Conservation (phyloP, 1,284 basidiomycete genomes). For the Boletellus sp. region DNA sequence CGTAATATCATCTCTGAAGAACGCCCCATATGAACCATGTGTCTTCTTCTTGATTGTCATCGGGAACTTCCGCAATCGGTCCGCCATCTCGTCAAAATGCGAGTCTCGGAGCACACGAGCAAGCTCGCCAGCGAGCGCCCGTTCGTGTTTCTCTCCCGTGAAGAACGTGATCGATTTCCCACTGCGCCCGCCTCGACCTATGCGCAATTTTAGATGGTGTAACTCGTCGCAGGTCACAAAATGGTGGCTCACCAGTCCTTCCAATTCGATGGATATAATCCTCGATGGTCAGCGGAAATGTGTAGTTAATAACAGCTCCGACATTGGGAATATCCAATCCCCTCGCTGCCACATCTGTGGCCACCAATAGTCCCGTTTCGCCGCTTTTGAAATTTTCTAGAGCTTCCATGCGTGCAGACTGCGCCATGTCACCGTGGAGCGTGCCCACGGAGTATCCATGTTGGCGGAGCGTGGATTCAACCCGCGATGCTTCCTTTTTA, state of each 20-base stretch:
- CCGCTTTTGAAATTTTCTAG: slow-evolving; percentile 90
- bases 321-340: slow-evolving; percentile 98
- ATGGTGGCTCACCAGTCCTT: slow-evolving; percentile 64
- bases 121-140: slow-evolving; percentile 89
- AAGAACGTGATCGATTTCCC: slow-evolving; percentile 98
- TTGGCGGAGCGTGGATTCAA: slow-evolving; percentile 77
- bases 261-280: slow-evolving; percentile 98
- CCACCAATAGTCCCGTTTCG: slow-evolving; percentile 82
- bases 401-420: slow-evolving; percentile 82
- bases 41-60: slow-evolving; percentile 97
- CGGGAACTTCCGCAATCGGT: slow-evolving; percentile 80
- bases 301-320: slow-evolving; percentile 90
- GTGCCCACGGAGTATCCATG: slow-evolving; percentile 86
- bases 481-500: slow-evolving; percentile 93
- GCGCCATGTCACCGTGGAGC: slow-evolving; percentile 91
- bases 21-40: slow-evolving; percentile 80
- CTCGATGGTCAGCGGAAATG: slow-evolving; percentile 94
- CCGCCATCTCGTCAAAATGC: slow-evolving; percentile 71
- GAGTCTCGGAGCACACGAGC: slow-evolving; percentile 90
- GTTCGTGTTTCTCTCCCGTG: slow-evolving; percentile 84
- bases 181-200: slow-evolving; percentile 85
- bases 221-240: not conserved
- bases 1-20: slow-evolving; percentile 78
- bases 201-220: not conserved
- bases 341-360: slow-evolving; percentile 96